Percentiles rank a stretch among this genome's conserved stretches.
Conservation (phyloP, 2,329 filamentous ascomycete species). For the Colletotrichum ledebouriae region DNA sequence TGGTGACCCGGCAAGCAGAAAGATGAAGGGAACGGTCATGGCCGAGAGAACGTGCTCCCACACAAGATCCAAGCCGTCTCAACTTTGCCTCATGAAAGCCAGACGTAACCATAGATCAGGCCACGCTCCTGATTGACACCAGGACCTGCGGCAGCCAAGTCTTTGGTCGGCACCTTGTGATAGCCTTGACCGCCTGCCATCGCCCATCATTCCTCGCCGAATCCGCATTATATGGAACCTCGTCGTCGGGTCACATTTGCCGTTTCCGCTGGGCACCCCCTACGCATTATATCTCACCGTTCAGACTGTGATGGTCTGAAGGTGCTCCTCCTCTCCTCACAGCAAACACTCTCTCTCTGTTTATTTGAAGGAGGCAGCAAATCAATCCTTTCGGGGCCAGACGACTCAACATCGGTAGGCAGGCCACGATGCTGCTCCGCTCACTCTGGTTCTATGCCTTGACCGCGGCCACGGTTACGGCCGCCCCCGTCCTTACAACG, state of each 20-base stretch:
- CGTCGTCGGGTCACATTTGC: not conserved
- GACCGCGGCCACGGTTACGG: constrained; percentile 16
- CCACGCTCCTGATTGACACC: constrained; percentile 10
- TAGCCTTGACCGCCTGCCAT: constrained; percentile 6
- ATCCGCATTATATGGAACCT: constrained; percentile 17
- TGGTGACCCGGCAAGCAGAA: constrained; percentile 1
- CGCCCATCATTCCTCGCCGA: constrained; percentile 1
- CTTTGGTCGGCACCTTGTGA: not conserved
- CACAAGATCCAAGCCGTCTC: constrained; percentile 29
- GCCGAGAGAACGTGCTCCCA: constrained; percentile 4
- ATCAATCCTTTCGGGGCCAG: constrained; percentile 22
- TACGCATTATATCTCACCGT: constrained; percentile 10
- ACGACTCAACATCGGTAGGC: constrained; percentile 1
- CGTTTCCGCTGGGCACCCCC: not conserved
- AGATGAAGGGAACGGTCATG: not conserved
- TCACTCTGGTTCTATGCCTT: constrained; percentile 21
- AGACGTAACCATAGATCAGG: constrained; percentile 14
- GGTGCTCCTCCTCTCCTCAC: constrained; percentile 14
- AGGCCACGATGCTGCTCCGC: constrained; percentile 31
- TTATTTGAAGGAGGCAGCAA: constrained; percentile 11
- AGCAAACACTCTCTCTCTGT: constrained; percentile 34
- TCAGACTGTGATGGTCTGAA: constrained; percentile 28
- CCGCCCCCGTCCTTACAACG: constrained; percentile 21
- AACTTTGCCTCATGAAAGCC: constrained; percentile 38
- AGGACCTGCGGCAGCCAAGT: constrained; percentile 25